Base-by-base conservation (phyloP, 2,329 filamentous ascomycete genomes). In the Curvularia hawaiiensis region DNA sequence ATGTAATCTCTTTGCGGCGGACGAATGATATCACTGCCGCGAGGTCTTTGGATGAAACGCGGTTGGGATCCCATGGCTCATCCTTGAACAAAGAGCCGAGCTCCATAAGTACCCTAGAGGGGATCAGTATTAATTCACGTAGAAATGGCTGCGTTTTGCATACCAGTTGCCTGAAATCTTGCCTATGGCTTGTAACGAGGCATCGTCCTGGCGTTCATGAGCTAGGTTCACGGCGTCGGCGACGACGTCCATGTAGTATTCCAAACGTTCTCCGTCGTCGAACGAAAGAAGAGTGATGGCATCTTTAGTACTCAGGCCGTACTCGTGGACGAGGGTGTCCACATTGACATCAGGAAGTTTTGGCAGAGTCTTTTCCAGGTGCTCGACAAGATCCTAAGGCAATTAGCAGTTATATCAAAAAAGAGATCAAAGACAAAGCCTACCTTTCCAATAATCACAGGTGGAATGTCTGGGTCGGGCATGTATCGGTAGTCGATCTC, bases 401-500 rank as follows among this genome's bases (percentile, higher is more conserved):
- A 5, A 28, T 66, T 48, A 69, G 57, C 55, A 50, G 12, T 24
- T 18, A 51, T 11, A 9, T 5, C 45, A 5, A 38, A 16, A 11
- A n/a, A 5, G 30, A 11, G 31, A 8, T 39, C 47, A 6, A 4
- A 4, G 3, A 14, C 5, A 41, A 2, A 9, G 47, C 68, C 40
- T 63, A 79, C 78, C 2, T 82, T 72, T 8, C 87, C 88, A 59
- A 99, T 89, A 2, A 92, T 73, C 1, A 99, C 81, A 1, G 95
- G 92, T 0, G 86, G 84, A 14, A 99, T 82, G 72, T 99, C 95
- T 5, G 95, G 91, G 74, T 99, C 95, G 0, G 95, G 94, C 94
- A 99, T 98, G 73, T 99, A 99, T 41, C 95, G 85, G 76, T 99
- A 99, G 76, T 99, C 95, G 6, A 98, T 92, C 72, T 97, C 94